Evolutionary conservation across 2,329 filamentous ascomycete genomes (phyloP), one percentile per base, ranked within the genome.

Genomic region (Aspergillus intermedius): DNA sequence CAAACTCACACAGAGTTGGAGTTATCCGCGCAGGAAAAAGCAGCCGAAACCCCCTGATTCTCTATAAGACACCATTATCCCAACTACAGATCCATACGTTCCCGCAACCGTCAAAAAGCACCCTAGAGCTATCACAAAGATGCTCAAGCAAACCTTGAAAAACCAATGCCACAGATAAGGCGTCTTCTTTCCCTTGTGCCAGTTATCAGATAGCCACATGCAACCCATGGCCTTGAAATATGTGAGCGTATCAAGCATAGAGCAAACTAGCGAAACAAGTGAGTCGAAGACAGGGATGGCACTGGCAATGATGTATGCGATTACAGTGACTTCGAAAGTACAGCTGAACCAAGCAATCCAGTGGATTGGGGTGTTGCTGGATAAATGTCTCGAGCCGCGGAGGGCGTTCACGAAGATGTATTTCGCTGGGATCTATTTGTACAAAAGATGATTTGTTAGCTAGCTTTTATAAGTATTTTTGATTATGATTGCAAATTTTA

Each of bases 41-140:
- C 41, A 42, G 41, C 41, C 19, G 41, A 42, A 42, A 22, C 41
- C 41, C 22, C 41, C 41, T n/a, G 19, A 23, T 15, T 22, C 41
- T 3, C 21, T 22, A 15, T 42, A 47, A 3, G 37, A 28, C 1
- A 49, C 35, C 4, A 71, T 66, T 41, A 74, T 71, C 1, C 57
- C 64, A 6, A 73, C 62, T 2, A 76, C 56, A 0, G 71, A 71
- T 0, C 70, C 73, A 42, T 75, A 76, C 0, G 72, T 74, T 0
- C 73, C 74, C 3, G 61, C 69, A 41, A 76, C 51, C 61, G 69
- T 75, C 15, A 75, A 52, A 49, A 75, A 76, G 0, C 53, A 62
- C 4, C 71, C 72, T 0, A 56, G 49, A 2, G 65, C 42, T 15
- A 74, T 61, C 13, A 74, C 61, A 34, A 71, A 73, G 1, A 46